phyloP scores from a whole-genome alignment of 2,329 filamentous ascomycete genomes.

The Pseudogymnoascus pannorum region DNA sequence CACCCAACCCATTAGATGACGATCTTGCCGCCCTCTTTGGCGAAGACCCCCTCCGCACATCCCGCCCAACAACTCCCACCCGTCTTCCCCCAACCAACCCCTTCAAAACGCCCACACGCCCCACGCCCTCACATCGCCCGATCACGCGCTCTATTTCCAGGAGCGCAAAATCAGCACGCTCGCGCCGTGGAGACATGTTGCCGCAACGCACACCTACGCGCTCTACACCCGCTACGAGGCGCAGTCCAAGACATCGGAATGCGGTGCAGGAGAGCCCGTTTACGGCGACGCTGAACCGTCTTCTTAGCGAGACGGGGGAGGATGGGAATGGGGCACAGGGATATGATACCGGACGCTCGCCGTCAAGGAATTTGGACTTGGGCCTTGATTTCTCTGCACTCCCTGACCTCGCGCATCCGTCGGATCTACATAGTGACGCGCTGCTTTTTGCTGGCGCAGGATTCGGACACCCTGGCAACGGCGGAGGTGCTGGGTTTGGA shows the following conservation, averaged over 20 bases:
- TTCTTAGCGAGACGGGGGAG: constrained; percentile 27
- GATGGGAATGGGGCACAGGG: background rate
- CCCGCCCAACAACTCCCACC: constrained; percentile 23
- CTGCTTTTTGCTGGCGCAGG: constrained; percentile 20
- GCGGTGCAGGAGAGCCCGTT: constrained; percentile 30
- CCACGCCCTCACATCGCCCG: constrained; percentile 26
- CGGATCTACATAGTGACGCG: constrained; percentile 14
- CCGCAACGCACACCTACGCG: constrained; percentile 22
- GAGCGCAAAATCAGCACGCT: constrained; percentile 25
- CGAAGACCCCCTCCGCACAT: constrained; percentile 23
- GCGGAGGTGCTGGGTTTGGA: constrained; percentile 11
- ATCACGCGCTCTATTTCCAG: constrained; percentile 27
- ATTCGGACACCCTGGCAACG: constrained; percentile 19
- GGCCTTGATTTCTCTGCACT: constrained; percentile 30
- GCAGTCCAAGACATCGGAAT: constrained; percentile 22
- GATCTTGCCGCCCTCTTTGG: constrained; percentile 28
- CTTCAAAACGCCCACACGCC: constrained; percentile 30
- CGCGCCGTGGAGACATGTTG: constrained; percentile 13
- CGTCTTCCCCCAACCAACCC: constrained; percentile 20
- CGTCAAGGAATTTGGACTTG: constrained; percentile 17
- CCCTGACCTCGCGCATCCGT: constrained; percentile 23
- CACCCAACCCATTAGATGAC: constrained; percentile 16
- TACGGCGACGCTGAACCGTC: constrained; percentile 26
- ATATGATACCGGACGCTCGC: constrained; percentile 18
- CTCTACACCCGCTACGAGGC: constrained; percentile 21